Evolutionary conservation across 225 moss, liverwort and hornwort genomes (phyloP).

Genomic region (Physcomitrellopsis africana): DNA sequence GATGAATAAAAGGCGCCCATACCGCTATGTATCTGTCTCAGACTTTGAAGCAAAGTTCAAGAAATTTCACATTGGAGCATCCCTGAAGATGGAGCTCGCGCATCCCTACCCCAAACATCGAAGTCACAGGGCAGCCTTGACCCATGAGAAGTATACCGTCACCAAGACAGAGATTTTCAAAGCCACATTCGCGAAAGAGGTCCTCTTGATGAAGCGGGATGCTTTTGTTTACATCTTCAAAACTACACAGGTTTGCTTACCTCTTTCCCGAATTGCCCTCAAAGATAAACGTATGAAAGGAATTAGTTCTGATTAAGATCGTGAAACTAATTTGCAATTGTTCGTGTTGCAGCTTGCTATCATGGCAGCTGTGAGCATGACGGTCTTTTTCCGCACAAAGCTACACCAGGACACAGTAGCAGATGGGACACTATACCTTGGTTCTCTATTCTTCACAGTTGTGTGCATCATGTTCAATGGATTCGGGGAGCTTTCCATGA

Average conservation of each 20-base stretch:
- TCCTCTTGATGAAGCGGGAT: constrained; percentile 63
- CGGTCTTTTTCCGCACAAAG: constrained; percentile 69
- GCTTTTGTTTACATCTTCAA: constrained; percentile 66
- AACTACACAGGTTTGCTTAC: constrained; percentile 46
- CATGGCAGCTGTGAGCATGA: constrained; percentile 66
- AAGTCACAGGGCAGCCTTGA: constrained; percentile 60
- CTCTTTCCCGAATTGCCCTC: neutral
- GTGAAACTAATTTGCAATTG: neutral
- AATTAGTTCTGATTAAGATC: neutral
- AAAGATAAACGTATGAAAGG: neutral
- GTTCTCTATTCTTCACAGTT: constrained; percentile 76
- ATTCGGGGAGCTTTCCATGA: constrained; percentile 77
- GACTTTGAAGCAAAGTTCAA: constrained; percentile 53
- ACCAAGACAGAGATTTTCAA: constrained; percentile 60
- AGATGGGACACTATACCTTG: constrained; percentile 67
- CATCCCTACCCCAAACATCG: constrained; percentile 52
- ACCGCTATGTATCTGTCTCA: constrained; percentile 48
- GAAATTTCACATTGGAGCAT: constrained; percentile 46
- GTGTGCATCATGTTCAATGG: constrained; percentile 86
- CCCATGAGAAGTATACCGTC: constrained; percentile 54
- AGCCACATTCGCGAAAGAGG: constrained; percentile 58
- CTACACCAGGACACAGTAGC: constrained; percentile 48
- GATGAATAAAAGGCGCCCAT: constrained; percentile 47
- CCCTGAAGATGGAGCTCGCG: constrained; percentile 41
- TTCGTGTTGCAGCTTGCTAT: constrained; percentile 58